These are phyloP conservation scores for Fusarium neocosmosporiellum DNA, from an alignment of 2,329 filamentous ascomycete genomes.

Conservation along the genomic window DNA sequence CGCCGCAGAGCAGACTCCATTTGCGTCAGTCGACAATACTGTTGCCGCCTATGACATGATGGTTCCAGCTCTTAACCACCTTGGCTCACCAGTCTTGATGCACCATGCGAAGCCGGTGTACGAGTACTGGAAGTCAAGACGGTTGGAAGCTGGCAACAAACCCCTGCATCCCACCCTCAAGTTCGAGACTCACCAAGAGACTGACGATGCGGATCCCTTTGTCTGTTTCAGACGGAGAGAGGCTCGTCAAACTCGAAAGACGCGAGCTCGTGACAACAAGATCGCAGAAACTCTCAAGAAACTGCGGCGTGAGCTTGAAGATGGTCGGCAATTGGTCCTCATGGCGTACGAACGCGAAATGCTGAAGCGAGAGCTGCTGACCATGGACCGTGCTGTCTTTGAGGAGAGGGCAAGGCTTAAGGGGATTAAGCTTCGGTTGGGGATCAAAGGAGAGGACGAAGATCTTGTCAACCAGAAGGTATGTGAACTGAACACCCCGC, in stretches of 20 bases:
- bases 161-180: slow-evolving; percentile 84
- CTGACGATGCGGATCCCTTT: slow-evolving; percentile 95
- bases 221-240: slow-evolving; percentile 97
- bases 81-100: slow-evolving; percentile 62
- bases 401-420: slow-evolving; percentile 85
- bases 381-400: slow-evolving; percentile 81
- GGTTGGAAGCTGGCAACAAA: slow-evolving; percentile 74
- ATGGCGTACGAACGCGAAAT: slow-evolving; percentile 84
- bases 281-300: slow-evolving; percentile 95
- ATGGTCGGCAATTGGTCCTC: slow-evolving; percentile 82
- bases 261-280: slow-evolving; percentile 90
- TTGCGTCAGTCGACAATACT: slow-evolving; percentile 88
- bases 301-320: slow-evolving; percentile 89
- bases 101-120: slow-evolving; percentile 81
- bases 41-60: slow-evolving; percentile 82
- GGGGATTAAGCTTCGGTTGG: slow-evolving; percentile 86
- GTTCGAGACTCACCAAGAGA: slow-evolving; percentile 94
- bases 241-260: slow-evolving; percentile 94
- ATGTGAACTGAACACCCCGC: slow-evolving; percentile 49
- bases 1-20: slow-evolving; percentile 85
- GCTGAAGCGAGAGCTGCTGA: slow-evolving; percentile 80
- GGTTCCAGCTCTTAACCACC: slow-evolving; percentile 71
- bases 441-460: slow-evolving; percentile 93
- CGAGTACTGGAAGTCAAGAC: slow-evolving; percentile 85
- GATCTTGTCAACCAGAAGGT: slow-evolving; percentile 96